Percentiles rank a stretch among this genome's conserved stretches.
Conservation (phyloP, 495 filamentous ascomycete species). For the Trichoderma asperelloides region DNA sequence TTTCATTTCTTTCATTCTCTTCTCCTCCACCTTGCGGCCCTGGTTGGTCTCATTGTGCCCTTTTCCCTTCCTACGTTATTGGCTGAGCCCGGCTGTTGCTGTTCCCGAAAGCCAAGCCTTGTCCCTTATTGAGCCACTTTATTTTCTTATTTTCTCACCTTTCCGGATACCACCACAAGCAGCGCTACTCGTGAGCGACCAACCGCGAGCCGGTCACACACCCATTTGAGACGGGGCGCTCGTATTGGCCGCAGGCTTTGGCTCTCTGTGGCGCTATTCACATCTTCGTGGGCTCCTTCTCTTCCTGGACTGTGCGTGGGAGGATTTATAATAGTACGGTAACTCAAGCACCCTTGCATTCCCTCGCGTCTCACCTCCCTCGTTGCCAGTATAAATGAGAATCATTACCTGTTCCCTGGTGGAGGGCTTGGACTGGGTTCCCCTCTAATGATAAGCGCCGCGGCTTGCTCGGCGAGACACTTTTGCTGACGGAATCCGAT, state of each 20-base stretch:
- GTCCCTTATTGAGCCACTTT: not conserved
- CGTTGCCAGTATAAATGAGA: not conserved
- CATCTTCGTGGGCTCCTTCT: not conserved
- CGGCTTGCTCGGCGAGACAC: not conserved
- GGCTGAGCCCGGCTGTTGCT: not conserved
- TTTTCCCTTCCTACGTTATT: not conserved
- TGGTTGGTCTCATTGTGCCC: not conserved
- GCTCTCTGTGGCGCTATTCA: not conserved
- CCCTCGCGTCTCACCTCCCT: not conserved
- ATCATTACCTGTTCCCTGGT: not conserved
- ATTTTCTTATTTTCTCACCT: not conserved
- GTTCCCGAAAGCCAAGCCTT: not conserved
- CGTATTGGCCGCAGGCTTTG: not conserved
- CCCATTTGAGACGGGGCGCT: not conserved
- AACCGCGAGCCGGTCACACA: not conserved
- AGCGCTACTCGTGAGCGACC: not conserved
- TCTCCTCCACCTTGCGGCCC: not conserved
- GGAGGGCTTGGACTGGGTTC: not conserved
- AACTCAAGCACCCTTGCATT: not conserved
- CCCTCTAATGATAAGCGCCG: not conserved
- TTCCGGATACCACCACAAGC: not conserved
- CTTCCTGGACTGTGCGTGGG: not conserved
- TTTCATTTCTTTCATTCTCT: not conserved
- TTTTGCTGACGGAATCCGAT: slow-evolving; percentile 5
- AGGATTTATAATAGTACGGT: not conserved